phyloP scores from a whole-genome alignment of 2,329 filamentous ascomycete species.

The Periconia sp. region DNA sequence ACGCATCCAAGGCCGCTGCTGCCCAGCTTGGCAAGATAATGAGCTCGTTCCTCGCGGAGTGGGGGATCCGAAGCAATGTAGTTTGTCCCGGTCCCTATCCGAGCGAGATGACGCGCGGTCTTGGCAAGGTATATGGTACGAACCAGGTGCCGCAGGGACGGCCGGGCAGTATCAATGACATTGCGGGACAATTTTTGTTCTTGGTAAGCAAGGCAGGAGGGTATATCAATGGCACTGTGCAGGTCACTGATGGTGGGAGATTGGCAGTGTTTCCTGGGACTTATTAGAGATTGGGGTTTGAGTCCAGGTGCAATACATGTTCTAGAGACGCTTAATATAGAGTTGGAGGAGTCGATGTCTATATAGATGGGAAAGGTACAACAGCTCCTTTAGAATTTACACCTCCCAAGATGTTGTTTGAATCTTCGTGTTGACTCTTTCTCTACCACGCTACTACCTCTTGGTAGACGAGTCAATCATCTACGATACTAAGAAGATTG shows the following conservation, averaged over 20 bases:
- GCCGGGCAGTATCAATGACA: conserved; percentile 52
- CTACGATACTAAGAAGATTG: too few species aligned
- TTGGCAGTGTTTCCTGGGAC: conserved; percentile 39
- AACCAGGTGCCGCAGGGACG: conserved; percentile 48
- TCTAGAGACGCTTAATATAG: too few species aligned
- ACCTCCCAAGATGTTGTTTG: too few species aligned
- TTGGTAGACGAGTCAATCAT: too few species aligned
- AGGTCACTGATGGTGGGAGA: conserved; percentile 56
- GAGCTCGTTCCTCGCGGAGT: conserved; percentile 49
- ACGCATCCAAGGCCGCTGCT: conserved; percentile 52
- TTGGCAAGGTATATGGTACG: conserved; percentile 36
- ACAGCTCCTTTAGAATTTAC: too few species aligned
- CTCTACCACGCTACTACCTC: too few species aligned
- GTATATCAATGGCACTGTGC: conserved; percentile 61
- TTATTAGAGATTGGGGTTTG: too few species aligned
- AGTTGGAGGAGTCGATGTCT: too few species aligned
- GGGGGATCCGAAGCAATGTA: conserved; percentile 55
- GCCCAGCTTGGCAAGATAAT: conserved; percentile 55
- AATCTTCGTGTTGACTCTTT: too few species aligned
- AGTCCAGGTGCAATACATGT: too few species aligned
- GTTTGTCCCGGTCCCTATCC: conserved; percentile 54
- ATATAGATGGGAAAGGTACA: too few species aligned
- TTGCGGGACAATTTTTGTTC: conserved; percentile 58
- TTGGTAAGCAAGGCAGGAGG: conserved; percentile 57
- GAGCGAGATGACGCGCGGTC: conserved; percentile 50